phyloP scores from a whole-genome alignment of 2,329 filamentous ascomycete genomes.

The Penicillium rolfsii region DNA sequence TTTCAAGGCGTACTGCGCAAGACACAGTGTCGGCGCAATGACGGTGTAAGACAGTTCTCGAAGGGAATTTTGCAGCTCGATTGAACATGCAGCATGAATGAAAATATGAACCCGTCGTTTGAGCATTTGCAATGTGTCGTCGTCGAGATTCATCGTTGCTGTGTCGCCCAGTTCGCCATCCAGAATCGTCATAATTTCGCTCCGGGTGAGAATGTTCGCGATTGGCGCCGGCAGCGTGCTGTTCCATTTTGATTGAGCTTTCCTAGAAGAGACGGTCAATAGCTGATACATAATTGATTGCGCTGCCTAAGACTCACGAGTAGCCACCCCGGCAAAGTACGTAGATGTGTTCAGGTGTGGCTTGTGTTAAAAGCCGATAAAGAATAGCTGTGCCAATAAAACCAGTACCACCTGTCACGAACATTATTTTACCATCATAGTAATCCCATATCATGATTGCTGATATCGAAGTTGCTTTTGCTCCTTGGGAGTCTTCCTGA shows the following conservation, averaged over 20 bases:
- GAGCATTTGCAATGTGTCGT: slow-evolving; percentile 26
- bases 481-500: background rate
- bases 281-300: too few relatives aligned
- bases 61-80: slow-evolving; percentile 23
- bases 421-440: slow-evolving; percentile 28
- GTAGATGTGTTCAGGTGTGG: slow-evolving; percentile 24
- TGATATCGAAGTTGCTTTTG: background rate
- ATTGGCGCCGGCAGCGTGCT: slow-evolving; percentile 19
- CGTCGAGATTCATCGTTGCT: slow-evolving; percentile 26
- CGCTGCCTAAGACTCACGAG: slow-evolving; percentile 7
- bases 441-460: slow-evolving; percentile 31
- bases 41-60: slow-evolving; percentile 26
- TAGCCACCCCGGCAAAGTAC: slow-evolving; percentile 27
- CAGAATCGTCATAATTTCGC: slow-evolving; percentile 24
- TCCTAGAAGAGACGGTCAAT: slow-evolving; percentile 9
- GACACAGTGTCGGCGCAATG: slow-evolving; percentile 25
- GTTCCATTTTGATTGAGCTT: slow-evolving; percentile 27
- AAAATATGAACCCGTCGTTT: slow-evolving; percentile 27
- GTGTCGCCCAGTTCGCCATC: slow-evolving; percentile 29
- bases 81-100: slow-evolving; percentile 25
- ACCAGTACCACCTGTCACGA: slow-evolving; percentile 30
- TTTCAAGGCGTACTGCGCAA: slow-evolving; percentile 26
- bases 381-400: slow-evolving; percentile 30
- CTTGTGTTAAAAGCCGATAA: slow-evolving; percentile 25
- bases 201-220: slow-evolving; percentile 18